These are phyloP conservation scores for Phlegmacium glaucopus DNA, from an alignment of 768 basidiomycete species.

Conservation along the genomic window DNA sequence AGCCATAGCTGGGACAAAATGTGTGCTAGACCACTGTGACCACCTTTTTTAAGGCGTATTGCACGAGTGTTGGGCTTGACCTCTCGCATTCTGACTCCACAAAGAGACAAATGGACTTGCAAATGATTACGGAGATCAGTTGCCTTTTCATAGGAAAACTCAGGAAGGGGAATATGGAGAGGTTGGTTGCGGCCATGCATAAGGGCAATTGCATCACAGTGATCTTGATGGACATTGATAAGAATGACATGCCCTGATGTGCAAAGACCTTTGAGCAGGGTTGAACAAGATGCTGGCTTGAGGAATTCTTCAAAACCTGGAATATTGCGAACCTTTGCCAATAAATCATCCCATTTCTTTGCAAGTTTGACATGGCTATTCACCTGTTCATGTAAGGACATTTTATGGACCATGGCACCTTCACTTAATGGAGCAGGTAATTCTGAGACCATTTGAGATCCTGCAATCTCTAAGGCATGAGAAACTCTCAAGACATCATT, in stretches of 20 bases:
- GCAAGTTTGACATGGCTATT: slow-evolving; percentile 5
- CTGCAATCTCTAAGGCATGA: background rate
- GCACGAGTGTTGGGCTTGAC: background rate
- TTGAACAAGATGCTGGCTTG: slow-evolving; percentile 13
- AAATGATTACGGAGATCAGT: background rate
- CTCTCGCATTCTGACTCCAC: background rate
- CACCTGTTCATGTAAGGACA: slow-evolving; percentile 7
- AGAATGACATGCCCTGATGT: slow-evolving; percentile 30
- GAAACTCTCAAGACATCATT: slow-evolving; percentile 2
- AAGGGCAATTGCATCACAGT: slow-evolving; percentile 38
- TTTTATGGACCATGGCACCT: background rate
- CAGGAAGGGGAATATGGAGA: slow-evolving; percentile 10
- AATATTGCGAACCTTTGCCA: slow-evolving; percentile 7
- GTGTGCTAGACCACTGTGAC: background rate
- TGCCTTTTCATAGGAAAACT: slow-evolving; percentile 3
- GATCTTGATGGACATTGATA: slow-evolving; percentile 25
- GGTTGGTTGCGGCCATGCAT: slow-evolving; percentile 1
- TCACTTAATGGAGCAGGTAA: background rate
- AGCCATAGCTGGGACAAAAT: background rate
- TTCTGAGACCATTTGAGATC: background rate
- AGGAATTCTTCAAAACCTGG: slow-evolving; percentile 30
- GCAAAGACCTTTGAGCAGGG: slow-evolving; percentile 17
- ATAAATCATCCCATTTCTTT: slow-evolving; percentile 2
- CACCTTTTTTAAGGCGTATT: background rate
- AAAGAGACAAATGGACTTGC: background rate